A percentile compares a stretch with the other conserved stretches of the same genome.
phyloP scores from a whole-genome alignment of 1,284 basidiomycete genomes.

The Heterobasidion parviporum region DNA sequence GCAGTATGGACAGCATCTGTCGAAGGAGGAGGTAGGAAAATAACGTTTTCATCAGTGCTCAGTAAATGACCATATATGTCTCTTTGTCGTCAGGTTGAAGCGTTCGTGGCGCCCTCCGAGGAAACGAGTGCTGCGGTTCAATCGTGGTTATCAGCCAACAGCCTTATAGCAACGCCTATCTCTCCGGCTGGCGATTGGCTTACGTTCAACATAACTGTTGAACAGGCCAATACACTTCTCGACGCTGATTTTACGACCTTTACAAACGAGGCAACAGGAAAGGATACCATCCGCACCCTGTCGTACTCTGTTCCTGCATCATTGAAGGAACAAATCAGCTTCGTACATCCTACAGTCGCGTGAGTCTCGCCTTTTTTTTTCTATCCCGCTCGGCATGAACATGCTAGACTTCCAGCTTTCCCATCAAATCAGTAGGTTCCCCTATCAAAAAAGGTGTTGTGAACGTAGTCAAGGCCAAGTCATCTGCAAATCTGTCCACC shows the following conservation, averaged over 20 bases:
- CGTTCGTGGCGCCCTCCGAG: slow-evolving; percentile 3
- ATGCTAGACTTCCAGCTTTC: neutral
- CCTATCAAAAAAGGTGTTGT: neutral
- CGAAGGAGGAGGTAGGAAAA: slow-evolving; percentile 17
- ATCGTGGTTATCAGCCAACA: slow-evolving; percentile 28
- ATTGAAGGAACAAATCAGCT: slow-evolving; percentile 27
- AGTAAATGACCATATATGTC: neutral
- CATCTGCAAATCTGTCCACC: slow-evolving; percentile 1
- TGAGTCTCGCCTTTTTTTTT: slow-evolving; percentile 9
- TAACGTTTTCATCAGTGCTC: neutral
- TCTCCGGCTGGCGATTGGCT: slow-evolving; percentile 34
- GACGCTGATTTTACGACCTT: slow-evolving; percentile 30
- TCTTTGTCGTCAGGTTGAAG: slow-evolving; percentile 12
- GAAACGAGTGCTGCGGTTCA: slow-evolving; percentile 27
- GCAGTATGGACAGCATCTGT: slow-evolving; percentile 23
- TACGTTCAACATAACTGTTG: slow-evolving; percentile 26
- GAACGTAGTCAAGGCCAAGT: neutral
- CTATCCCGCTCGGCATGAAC: neutral
- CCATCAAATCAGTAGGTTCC: slow-evolving; percentile 3
- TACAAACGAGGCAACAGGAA: slow-evolving; percentile 24
- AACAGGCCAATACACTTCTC: slow-evolving; percentile 30
- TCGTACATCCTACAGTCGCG: slow-evolving; percentile 32
- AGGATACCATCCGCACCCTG: slow-evolving; percentile 26
- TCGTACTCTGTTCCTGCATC: slow-evolving; percentile 32
- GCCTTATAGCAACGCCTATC: slow-evolving; percentile 20